A percentile compares a stretch with the other conserved stretches of the same genome.
Conservation (phyloP, 306 rosid genomes). For the Hylodesmum podocarpum region DNA sequence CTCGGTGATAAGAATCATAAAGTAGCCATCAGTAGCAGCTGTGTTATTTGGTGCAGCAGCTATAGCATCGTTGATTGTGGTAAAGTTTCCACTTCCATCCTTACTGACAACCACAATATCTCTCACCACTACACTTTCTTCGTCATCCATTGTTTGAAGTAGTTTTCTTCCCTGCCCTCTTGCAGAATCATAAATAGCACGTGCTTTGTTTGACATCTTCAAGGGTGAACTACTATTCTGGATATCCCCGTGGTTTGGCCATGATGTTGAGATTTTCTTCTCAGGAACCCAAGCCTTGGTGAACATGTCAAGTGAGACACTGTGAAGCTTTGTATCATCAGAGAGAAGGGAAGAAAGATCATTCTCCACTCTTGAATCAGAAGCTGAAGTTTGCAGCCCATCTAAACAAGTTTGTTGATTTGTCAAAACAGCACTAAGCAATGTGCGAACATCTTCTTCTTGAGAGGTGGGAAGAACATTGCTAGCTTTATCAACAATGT, state of each 20-base stretch:
- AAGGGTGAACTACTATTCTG: conserved; percentile 49
- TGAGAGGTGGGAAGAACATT: conserved; percentile 32
- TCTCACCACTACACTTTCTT: conserved; percentile 37
- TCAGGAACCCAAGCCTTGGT: conserved; percentile 61
- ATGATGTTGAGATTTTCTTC: conserved; percentile 28
- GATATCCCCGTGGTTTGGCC: conserved; percentile 29
- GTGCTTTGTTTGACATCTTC: conserved; percentile 45
- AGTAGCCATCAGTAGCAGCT: conserved; percentile 45
- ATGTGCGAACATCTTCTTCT: conserved; percentile 58
- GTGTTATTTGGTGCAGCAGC: conserved; percentile 65
- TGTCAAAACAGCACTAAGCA: conserved; percentile 66
- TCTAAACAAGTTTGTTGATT: conserved; percentile 71
- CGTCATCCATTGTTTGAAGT: conserved; percentile 22
- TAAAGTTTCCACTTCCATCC: conserved; percentile 67
- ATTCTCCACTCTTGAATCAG: conserved; percentile 45
- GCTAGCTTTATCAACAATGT: conserved; percentile 33
- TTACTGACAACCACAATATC: conserved; percentile 56
- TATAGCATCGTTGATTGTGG: conserved; percentile 61
- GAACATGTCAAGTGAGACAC: conserved; percentile 62
- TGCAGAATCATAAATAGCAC: conserved; percentile 47
- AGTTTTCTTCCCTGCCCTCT: conserved; percentile 50
- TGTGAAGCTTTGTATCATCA: conserved; percentile 56
- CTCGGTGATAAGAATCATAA: conserved; percentile 48
- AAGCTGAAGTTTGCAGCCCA: conserved; percentile 53
- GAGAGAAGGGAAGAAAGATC: conserved; percentile 44